A percentile compares a stretch with the other conserved stretches of the same genome.
Conservation (phyloP, 73 alveolate species). For the Uronychia setigera region DNA sequence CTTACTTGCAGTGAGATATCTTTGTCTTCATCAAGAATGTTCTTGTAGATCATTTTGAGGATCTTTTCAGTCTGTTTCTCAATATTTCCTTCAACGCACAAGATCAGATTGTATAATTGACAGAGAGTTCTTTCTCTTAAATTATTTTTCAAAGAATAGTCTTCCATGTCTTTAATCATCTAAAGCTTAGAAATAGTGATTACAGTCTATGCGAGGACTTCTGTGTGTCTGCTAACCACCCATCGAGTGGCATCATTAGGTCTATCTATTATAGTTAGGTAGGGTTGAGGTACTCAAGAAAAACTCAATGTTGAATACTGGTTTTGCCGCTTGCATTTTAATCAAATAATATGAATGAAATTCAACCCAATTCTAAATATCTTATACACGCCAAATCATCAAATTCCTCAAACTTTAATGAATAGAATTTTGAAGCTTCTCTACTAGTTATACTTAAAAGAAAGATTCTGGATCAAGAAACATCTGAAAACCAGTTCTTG, state of each 20-base stretch:
- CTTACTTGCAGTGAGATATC: constrained; percentile 38
- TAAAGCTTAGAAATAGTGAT: background rate
- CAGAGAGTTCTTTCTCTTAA: constrained; percentile 45
- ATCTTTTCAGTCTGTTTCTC: constrained; percentile 43
- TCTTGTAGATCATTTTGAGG: constrained; percentile 50
- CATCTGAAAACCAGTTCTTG: no score
- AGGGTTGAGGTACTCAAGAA: background rate
- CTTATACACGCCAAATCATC: background rate
- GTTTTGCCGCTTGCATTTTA: background rate
- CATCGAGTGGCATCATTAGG: background rate
- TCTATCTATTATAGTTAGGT: background rate
- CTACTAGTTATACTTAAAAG: no score
- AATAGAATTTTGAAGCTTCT: no score
- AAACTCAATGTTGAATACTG: background rate
- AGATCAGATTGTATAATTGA: constrained; percentile 48
- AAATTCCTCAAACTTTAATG: background rate
- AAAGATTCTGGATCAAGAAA: no score
- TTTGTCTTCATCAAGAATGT: constrained; percentile 60
- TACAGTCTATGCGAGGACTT: background rate
- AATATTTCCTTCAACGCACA: constrained; percentile 47
- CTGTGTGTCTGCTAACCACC: background rate
- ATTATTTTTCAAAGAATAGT: constrained; percentile 43
- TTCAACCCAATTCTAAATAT: background rate
- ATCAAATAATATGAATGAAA: no score
- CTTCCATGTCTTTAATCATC: constrained; percentile 40